Evolutionary conservation across 208 protist genomes (phyloP).

Genomic region (Crithidia fasciculata): DNA sequence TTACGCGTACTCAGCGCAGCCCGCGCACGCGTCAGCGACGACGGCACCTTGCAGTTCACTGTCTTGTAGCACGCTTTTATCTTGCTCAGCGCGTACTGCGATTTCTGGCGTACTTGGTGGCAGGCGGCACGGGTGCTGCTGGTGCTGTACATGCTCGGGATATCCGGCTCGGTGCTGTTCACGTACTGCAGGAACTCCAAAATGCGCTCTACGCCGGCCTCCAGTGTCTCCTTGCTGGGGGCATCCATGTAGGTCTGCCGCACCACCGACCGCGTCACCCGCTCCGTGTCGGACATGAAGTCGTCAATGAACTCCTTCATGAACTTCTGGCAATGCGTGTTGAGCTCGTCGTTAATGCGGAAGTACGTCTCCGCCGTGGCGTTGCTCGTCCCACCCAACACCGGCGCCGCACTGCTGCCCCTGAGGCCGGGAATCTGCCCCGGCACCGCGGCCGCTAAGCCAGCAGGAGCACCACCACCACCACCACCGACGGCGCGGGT

Average conservation of each 20-base stretch:
- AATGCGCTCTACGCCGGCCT: slow-evolving; percentile 46
- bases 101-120: slow-evolving; percentile 50
- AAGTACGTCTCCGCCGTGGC: slow-evolving; percentile 31
- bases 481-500: slow-evolving; percentile 12
- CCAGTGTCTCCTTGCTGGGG: slow-evolving; percentile 47
- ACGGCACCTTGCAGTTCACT: slow-evolving; percentile 44
- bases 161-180: slow-evolving; percentile 44
- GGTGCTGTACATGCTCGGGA: slow-evolving; percentile 48
- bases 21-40: slow-evolving; percentile 36
- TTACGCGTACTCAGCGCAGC: slow-evolving; percentile 44
- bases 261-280: slow-evolving; percentile 35
- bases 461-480: background rate
- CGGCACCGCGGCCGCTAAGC: slow-evolving; percentile 1
- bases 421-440: slow-evolving; percentile 28
- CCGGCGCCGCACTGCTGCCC: slow-evolving; percentile 12
- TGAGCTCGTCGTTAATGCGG: slow-evolving; percentile 39
- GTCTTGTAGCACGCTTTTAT: slow-evolving; percentile 60
- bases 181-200: slow-evolving; percentile 55
- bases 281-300: slow-evolving; percentile 52
- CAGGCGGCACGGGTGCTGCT: slow-evolving; percentile 37
- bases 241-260: slow-evolving; percentile 61
- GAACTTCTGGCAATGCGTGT: slow-evolving; percentile 44
- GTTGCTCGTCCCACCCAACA: slow-evolving; percentile 20
- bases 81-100: slow-evolving; percentile 52
- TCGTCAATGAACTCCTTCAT: slow-evolving; percentile 49